Percentiles rank a stretch among this genome's conserved stretches.
Evolutionary conservation across 495 filamentous ascomycete genomes (phyloP).

Genomic region (Xylaria grammica): DNA sequence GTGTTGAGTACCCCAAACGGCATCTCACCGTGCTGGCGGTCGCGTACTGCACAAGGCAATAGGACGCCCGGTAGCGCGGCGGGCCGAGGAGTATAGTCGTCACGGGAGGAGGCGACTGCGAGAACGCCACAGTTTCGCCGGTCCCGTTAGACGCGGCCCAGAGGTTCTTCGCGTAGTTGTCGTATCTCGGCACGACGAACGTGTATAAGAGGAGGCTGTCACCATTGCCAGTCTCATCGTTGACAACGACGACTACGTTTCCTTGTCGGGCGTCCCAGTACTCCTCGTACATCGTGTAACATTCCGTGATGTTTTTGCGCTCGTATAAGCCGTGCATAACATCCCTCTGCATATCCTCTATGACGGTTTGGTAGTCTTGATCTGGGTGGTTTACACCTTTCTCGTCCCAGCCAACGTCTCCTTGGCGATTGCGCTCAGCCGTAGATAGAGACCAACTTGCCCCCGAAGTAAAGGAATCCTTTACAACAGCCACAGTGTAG

Average conservation of each 20-base stretch:
- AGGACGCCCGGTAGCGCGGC: constrained; percentile 2
- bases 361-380: constrained; percentile 25
- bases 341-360: constrained; percentile 29
- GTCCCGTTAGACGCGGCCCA: constrained; percentile 37
- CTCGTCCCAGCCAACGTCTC: constrained; percentile 26
- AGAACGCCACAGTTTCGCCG: not conserved
- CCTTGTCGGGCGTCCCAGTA: constrained; percentile 34
- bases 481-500: constrained; percentile 41
- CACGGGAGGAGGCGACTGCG: constrained; percentile 10
- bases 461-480: constrained; percentile 33
- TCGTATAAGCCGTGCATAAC: constrained; percentile 21
- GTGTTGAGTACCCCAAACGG: constrained; percentile 24
- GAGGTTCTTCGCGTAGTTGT: constrained; percentile 41
- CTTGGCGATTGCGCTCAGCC: constrained; percentile 12
- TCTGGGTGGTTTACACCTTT: constrained; percentile 21
- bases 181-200: constrained; percentile 31
- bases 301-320: constrained; percentile 28
- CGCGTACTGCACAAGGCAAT: not conserved
- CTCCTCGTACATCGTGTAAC: constrained; percentile 35
- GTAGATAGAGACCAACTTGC: constrained; percentile 21
- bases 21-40: not conserved
- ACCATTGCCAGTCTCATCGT: constrained; percentile 25
- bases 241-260: constrained; percentile 38
- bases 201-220: constrained; percentile 38
- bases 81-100: constrained; percentile 3